Base-by-base conservation (phyloP, 139 green algal species). In the Protoeuglena noctilucae region DNA sequence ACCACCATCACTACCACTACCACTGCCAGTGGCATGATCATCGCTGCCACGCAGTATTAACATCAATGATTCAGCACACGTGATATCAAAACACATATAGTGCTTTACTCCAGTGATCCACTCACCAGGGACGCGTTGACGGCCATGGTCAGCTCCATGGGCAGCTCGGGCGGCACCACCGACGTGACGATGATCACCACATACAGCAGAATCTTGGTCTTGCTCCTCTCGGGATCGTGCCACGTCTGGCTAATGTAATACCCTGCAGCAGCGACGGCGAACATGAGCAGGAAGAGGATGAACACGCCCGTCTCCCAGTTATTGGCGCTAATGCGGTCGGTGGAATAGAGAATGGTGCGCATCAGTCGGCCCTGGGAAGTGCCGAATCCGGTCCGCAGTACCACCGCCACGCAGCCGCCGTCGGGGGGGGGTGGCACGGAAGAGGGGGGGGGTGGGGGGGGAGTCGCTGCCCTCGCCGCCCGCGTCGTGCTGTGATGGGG, bases 171-270 rank as follows among this genome's bases (percentile, higher is more conserved):
- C 2, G 89, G 88, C 55, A 96, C 85, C 51, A 96, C 87, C 9
- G 69, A 85, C 5, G 89, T 97, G 51, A 97, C 73, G 65, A 97
- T 97, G 79, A 98, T 94, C 56, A 86, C 72, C 72, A 89, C 97
- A 70, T 95, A 95, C 25, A 98, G 75, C 5, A 93, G 58, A 16
- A 98, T 84, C 85, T 97, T 97, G 78, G 94, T 96, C 53, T 83
- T 70, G 63, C 75, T 77, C 51, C 88, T 75, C 18, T 75, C 70
- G n/a, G 82, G 78, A 54, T 96, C 82, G 73, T 93, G 77, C 12
- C n/a, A n/a, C n/a, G n/a, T n/a, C 65, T 65, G 64, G 72, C 69
- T 62, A 41, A 93, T 61, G 19, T 97, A 88, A 49, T 97, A 93
- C 24, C 60, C 67, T 0, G 82, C 69, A 2, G 89, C 89, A 3